Evolutionary conservation across 2,329 filamentous ascomycete species (phyloP).

Genomic region (Lasiodiplodia sp.): DNA sequence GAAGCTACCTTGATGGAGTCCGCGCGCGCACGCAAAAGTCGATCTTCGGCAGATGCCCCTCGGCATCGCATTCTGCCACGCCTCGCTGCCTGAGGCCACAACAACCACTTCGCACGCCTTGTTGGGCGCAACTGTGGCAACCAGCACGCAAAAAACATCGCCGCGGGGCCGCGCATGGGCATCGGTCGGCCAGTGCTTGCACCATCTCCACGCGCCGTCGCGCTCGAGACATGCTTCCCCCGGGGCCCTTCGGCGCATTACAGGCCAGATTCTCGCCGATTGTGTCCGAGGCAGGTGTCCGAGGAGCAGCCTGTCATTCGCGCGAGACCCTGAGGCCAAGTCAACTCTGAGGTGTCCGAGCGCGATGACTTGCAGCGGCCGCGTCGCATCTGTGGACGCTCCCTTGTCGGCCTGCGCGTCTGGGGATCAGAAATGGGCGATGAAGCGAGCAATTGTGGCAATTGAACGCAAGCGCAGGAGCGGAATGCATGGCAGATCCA

Average conservation of each 20-base stretch:
- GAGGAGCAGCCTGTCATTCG: conserved; percentile 18
- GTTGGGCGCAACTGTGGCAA: background rate
- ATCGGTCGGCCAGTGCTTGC: background rate
- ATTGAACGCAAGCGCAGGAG: background rate
- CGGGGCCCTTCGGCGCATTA: conserved; percentile 1
- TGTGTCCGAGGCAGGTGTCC: conserved; percentile 15
- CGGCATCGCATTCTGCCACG: conserved; percentile 17
- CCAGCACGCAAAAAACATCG: background rate
- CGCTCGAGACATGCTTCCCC: background rate
- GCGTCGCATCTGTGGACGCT: background rate
- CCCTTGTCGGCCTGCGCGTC: background rate
- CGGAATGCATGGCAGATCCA: background rate
- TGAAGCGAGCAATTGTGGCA: background rate
- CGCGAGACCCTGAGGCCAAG: conserved; percentile 10
- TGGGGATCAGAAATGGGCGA: background rate
- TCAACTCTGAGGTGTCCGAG: conserved; percentile 12
- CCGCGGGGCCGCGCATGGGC: background rate
- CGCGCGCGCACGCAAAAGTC: conserved; percentile 25
- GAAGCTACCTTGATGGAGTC: conserved; percentile 30
- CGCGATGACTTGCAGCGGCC: conserved; percentile 17
- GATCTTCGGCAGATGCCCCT: conserved; percentile 30
- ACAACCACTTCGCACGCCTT: background rate
- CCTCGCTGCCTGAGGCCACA: conserved; percentile 9
- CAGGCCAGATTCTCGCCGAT: conserved; percentile 15
- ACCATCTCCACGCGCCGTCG: conserved; percentile 8